Evolutionary conservation across 2,329 filamentous ascomycete genomes (phyloP), one percentile per base, ranked within the genome.

Genomic region (Aspergillus candidus): DNA sequence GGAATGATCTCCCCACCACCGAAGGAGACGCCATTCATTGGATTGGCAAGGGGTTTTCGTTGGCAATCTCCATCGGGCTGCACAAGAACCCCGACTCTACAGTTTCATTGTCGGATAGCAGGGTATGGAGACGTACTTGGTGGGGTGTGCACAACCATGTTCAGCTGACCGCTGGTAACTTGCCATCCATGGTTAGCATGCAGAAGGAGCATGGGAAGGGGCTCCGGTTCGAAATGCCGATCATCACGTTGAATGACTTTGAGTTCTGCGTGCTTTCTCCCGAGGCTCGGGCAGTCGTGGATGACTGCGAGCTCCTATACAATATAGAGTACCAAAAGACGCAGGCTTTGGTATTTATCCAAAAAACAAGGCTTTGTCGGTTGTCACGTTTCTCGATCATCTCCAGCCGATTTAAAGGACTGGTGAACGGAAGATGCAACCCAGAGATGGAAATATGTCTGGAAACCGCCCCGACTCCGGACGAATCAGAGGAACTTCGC

Each of bases 291-390:
- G 35, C 35, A 1, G 34, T 45, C 10, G 42, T 38, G 8, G 35
- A 39, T 10, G 27, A 40, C 39, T 39, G 29, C 34, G 46, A 48
- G 11, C 32, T 48, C n/a, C 42, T 48, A 11, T 12, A 22, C 5
- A 36, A n/a, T 6, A 27, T 45, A 13, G 42, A 48, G 32, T 33
- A 48, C 14, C 42, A 48, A 14, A 35, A n/a, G 11, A 22, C 31
- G 7, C 46, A 45, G 10, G 46, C 38, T 12, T n/a, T 38, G 11
- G 7, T 45, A 4, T 48, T 48, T 33, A 35, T 48, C 17, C 39
- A 48, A 18, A 48, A 42, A 27, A 45, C 46, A 7, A 45, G 32
- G 30, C 46, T 48, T 8, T 48, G 46, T 18, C 35, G 36, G 3
- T 27, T 48, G 1, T 30, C 44, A 12, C 35, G 43, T 35, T 43